phyloP scores from a whole-genome alignment of 1,284 basidiomycete genomes.

The Fomitopsis pinicola region DNA sequence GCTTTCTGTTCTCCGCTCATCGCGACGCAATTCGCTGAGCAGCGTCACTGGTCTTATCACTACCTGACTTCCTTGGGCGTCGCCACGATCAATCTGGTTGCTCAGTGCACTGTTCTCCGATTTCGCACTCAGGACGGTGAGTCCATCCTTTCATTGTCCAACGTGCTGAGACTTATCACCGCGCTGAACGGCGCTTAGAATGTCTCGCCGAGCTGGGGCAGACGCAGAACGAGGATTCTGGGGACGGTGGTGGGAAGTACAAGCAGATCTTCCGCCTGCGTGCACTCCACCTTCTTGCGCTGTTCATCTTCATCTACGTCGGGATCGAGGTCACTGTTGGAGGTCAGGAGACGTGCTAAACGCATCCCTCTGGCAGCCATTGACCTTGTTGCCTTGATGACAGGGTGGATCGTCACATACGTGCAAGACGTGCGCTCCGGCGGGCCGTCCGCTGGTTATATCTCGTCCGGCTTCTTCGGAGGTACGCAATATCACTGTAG shows the following conservation, averaged over 20 bases:
- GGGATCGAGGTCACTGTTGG: constrained; percentile 46
- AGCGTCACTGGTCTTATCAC: constrained; percentile 56
- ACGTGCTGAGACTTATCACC: too few species aligned
- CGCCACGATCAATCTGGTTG: constrained; percentile 39
- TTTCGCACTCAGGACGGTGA: constrained; percentile 52
- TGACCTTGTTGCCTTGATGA: not conserved
- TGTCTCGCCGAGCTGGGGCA: constrained; percentile 32
- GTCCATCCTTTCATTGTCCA: too few species aligned
- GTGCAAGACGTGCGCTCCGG: constrained; percentile 41
- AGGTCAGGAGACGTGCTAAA: constrained; percentile 22
- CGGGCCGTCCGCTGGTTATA: constrained; percentile 45
- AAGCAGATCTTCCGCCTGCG: constrained; percentile 34
- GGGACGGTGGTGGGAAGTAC: constrained; percentile 30
- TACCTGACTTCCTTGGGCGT: constrained; percentile 59
- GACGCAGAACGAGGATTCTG: constrained; percentile 13
- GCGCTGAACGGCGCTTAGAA: constrained; percentile 14
- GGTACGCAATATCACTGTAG: constrained; percentile 27
- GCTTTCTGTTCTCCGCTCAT: constrained; percentile 58
- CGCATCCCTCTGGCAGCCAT: too few species aligned
- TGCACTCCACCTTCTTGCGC: constrained; percentile 37
- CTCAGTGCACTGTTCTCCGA: constrained; percentile 47
- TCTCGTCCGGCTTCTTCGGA: constrained; percentile 48
- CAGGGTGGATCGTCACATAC: constrained; percentile 52
- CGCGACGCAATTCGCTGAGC: constrained; percentile 57
- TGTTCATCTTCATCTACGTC: constrained; percentile 44